Evolutionary conservation across 73 alveolate genomes (phyloP), one percentile per base, ranked within the genome.

Genomic region (Effrenium voratum): DNA sequence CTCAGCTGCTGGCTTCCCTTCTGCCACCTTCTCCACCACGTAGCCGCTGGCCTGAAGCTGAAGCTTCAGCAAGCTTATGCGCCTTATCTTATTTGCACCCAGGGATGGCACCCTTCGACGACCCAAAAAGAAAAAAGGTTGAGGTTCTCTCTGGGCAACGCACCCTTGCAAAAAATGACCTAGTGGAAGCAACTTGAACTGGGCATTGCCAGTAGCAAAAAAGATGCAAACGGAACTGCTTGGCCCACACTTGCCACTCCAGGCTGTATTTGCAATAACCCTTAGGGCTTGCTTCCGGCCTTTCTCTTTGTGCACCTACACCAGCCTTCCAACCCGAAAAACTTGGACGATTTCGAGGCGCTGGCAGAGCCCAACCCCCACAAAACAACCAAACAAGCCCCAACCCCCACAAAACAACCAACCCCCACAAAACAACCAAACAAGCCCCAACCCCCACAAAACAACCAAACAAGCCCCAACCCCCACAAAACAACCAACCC

Each of bases 1-100:
- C 96, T 90, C 87, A 1, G 96, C 96, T 30, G 96, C 96, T 26
- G 96, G 96, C 50, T 90, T 90, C 44, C 38, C 75, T 46, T 90
- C 96, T 5, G 96, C 96, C 38, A 90, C 87, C 96, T 90, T 90
- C 86, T 90, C 96, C 47, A 90, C 72, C 47, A 90, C 55, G 32
- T 90, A 90, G 73, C 96, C 96, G 32, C 50, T 90, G 38, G 34
- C 87, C 91, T 81, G 57, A 26, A 68, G 2, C 40, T 13, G 34
- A 68, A 68, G 1, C 34, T 19, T 32, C 80, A 0, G 44, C 34
- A 68, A 13, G 44, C 13, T 13, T 36, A 30, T 30, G 44, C 44
- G 26, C 10, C 44, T 28, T 13, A 12, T 30, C 2, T 30, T 28
- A 16, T 68, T 34, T 19, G 44, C 44, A 13, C 10, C 41, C 80